Evolutionary conservation across 805 yeast genomes (phyloP).

Genomic region (Wickerhamia fluorescens): DNA sequence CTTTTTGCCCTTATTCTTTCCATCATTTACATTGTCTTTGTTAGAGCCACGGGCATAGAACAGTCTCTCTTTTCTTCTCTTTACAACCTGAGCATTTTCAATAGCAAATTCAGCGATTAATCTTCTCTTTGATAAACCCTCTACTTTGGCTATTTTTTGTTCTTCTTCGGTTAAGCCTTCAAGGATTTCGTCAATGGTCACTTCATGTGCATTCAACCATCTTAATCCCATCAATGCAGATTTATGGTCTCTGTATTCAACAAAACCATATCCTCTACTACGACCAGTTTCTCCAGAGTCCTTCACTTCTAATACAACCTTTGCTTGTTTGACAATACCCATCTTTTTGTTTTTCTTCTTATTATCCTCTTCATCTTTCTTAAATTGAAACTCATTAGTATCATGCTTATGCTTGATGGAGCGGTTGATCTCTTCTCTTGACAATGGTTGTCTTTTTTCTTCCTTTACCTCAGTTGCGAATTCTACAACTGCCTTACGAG

Average conservation of each 20-base stretch:
- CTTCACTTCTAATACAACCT: conserved; percentile 87
- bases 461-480: conserved; percentile 86
- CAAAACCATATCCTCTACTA: conserved; percentile 94
- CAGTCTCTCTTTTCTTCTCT: conserved; percentile 75
- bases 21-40: conserved; percentile 12
- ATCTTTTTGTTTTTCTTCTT: conserved; percentile 60
- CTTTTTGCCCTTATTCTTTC: conserved; percentile 16
- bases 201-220: conserved; percentile 94
- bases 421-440: conserved; percentile 81
- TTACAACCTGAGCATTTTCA: conserved; percentile 90
- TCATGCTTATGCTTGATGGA: conserved; percentile 63
- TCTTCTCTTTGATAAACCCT: conserved; percentile 57
- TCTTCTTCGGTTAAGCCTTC: conserved; percentile 71
- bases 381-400: conserved; percentile 15
- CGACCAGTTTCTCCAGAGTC: conserved; percentile 84
- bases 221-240: conserved; percentile 92
- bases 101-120: conserved; percentile 92
- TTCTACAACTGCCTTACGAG: conserved; percentile 89
- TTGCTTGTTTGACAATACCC: conserved; percentile 92
- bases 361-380: conserved; percentile 28
- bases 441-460: conserved; percentile 70
- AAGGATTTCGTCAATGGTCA: conserved; percentile 58
- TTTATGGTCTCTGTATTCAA: conserved; percentile 89
- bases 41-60: conserved; percentile 28
- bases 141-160: conserved; percentile 45